Base-by-base conservation (phyloP, 176 grass and related monocot genomes). In the Alopecurus myosuroides region DNA sequence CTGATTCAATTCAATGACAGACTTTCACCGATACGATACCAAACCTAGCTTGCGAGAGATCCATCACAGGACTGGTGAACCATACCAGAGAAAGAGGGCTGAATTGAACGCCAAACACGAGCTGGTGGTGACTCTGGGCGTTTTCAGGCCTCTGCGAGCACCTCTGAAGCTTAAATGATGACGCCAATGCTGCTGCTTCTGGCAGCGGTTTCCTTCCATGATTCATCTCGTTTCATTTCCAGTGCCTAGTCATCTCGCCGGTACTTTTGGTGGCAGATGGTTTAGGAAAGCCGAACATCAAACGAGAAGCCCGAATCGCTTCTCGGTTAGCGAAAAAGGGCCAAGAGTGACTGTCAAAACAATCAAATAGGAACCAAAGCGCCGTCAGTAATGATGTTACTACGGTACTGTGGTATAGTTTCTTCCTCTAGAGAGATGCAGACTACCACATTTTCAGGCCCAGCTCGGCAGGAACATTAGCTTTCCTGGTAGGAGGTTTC, bases 61-160 rank as follows among this genome's bases (percentile, higher is more conserved):
- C n/a, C n/a, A n/a, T n/a, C n/a, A n/a, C n/a, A n/a, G n/a, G n/a
- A n/a, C n/a, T n/a, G n/a, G n/a, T n/a, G n/a, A n/a, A n/a, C n/a
- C n/a, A n/a, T n/a, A n/a, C n/a, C n/a, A n/a, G n/a, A n/a, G n/a
- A n/a, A n/a, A n/a, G n/a, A n/a, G n/a, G n/a, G n/a, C n/a, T n/a
- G n/a, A n/a, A n/a, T n/a, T n/a, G 22, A 48, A 74, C 75, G 78
- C 74, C 35, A 74, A 79, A 50, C 88, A 90, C 88, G 66, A 86
- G 79, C 66, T 74, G 74, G 79, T 86, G 79, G 66, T 49, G 31
- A 33, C 48, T 10, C 84, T 74, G 79, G 67, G 57, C 73, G 26
- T 86, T 82, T 48, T 11, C 70, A 74, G 70, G 1, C 72, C 39
- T 8, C 68, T 66, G 63, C 9, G 0, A 78, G 55, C 64, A 74